Conservation (phyloP, 305 asterid genomes). For the Solanum hybrid region DNA sequence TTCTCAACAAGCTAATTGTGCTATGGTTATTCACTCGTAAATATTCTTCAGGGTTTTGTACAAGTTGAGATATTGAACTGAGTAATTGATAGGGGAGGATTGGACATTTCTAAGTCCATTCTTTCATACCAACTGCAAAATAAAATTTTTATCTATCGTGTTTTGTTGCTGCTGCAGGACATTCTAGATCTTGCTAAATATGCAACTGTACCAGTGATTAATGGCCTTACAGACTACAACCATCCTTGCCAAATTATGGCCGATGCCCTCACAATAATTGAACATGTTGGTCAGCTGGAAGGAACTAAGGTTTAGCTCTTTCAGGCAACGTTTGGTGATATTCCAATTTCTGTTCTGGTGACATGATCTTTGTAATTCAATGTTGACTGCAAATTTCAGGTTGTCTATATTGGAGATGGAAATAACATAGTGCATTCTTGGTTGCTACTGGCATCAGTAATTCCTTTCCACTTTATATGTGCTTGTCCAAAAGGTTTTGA, state of each 20-base stretch:
- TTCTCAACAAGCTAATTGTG: background rate
- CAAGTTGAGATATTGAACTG: background rate
- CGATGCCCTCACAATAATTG: constrained; percentile 92
- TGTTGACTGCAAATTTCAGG: constrained; percentile 33
- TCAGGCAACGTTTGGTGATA: background rate
- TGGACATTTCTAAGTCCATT: background rate
- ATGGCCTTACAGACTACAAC: constrained; percentile 86
- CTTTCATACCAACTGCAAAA: background rate
- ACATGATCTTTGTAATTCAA: background rate
- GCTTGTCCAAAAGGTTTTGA: constrained; percentile 87
- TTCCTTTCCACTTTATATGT: constrained; percentile 92
- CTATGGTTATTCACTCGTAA: background rate
- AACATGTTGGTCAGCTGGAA: constrained; percentile 73
- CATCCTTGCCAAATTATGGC: constrained; percentile 99
- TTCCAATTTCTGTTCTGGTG: background rate
- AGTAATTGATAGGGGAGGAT: background rate
- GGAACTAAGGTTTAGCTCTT: constrained; percentile 64
- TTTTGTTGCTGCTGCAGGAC: constrained; percentile 42
- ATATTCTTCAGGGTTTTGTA: background rate
- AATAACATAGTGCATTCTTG: constrained; percentile 96
- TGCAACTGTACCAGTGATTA: constrained; percentile 80
- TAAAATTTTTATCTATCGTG: background rate
- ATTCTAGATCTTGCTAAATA: constrained; percentile 83
- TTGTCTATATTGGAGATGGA: constrained; percentile 95
- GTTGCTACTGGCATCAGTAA: constrained; percentile 69